A percentile compares a stretch with the other conserved stretches of the same genome.
These are phyloP conservation scores for Osmanthus fragrans DNA, from an alignment of 257 asterid species.

Conservation along the genomic window DNA sequence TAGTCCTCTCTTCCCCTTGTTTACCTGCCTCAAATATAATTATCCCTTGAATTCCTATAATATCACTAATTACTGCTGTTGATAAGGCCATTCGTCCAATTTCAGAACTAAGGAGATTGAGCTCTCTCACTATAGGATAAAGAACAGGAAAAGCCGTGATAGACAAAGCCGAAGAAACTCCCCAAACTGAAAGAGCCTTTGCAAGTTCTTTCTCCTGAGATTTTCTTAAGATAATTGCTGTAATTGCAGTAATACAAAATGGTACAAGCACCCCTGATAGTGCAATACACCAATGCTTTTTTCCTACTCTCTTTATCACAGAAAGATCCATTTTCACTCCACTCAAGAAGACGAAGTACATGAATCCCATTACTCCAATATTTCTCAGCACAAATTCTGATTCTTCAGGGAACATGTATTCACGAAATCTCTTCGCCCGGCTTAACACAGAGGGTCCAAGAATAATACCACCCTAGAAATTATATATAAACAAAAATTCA, in stretches of 20 bases:
- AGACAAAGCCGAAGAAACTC: slow-evolving; percentile 47
- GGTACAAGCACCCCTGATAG: slow-evolving; percentile 36
- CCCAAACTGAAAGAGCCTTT: slow-evolving; percentile 49
- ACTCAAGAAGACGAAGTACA: slow-evolving; percentile 72
- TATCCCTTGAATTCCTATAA: slow-evolving; percentile 50
- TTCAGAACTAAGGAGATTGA: slow-evolving; percentile 76
- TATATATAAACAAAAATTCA: background rate
- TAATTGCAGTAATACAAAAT: slow-evolving; percentile 18
- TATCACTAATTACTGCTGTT: slow-evolving; percentile 50
- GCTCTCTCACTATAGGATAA: slow-evolving; percentile 60
- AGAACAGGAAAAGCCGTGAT: slow-evolving; percentile 69
- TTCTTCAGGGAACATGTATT: slow-evolving; percentile 47
- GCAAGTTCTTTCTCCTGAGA: slow-evolving; percentile 33
- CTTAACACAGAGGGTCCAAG: slow-evolving; percentile 71
- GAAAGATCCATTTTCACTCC: slow-evolving; percentile 65
- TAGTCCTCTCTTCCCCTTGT: slow-evolving; percentile 45
- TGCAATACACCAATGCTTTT: slow-evolving; percentile 61
- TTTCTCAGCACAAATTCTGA: slow-evolving; percentile 43
- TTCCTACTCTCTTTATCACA: slow-evolving; percentile 34
- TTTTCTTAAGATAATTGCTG: slow-evolving; percentile 36
- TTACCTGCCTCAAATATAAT: slow-evolving; percentile 55
- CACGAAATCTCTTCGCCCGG: slow-evolving; percentile 42
- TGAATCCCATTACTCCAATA: slow-evolving; percentile 64
- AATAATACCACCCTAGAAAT: slow-evolving; percentile 67
- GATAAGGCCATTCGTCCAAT: slow-evolving; percentile 70